Base-by-base conservation (phyloP, 2,329 filamentous ascomycete genomes). In the Pseudogymnoascus sp. region DNA sequence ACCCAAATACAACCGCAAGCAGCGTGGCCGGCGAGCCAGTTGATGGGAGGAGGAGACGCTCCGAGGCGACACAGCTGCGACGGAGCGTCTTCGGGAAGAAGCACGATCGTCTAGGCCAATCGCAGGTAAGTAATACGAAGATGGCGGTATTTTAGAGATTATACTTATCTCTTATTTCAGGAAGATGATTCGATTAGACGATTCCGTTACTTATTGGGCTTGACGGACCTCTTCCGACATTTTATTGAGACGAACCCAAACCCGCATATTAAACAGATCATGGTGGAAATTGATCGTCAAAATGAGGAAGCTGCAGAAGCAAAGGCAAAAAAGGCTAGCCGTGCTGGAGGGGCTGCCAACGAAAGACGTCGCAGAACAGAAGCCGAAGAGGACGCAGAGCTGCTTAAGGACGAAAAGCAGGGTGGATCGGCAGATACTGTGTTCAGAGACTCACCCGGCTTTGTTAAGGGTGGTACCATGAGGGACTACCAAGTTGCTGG, bases 211-310 rank as follows among this genome's bases (percentile, higher is more conserved):
- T 83, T 99, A 1, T 83, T 99, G 12, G 95, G 95, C 26, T 81
- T 99, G 61, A 99, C 94, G 14, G 94, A 99, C 72, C 81, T 99
- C 19, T 99, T 99, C 79, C 91, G 95, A 67, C 94, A 99, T 77
- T 99, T 99, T 75, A 99, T 99, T 77, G 92, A 97, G 73, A 91
- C 92, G 7, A 99, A 97, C 72, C 93, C 92, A 4, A 92, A 99
- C 72, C 93, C 94, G 14, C 91, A 90, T 70, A 94, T 97, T 71
- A 90, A 93, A 70, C 90, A 96, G 63, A 91, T 97, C 69, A 94
- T 97, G 83, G 83, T 84, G 60, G 91, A 97, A 75, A 97, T 97
- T 71, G 94, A 99, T 75, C 88, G 91, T 55, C 92, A 96, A 73
- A 95, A 97, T 73, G 87, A 83, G 11, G 90, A 92, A 68, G 83